Evolutionary conservation across 169 alveolate genomes (phyloP), one percentile per base, ranked within the genome.

Genomic region (Plasmodium malariae): DNA sequence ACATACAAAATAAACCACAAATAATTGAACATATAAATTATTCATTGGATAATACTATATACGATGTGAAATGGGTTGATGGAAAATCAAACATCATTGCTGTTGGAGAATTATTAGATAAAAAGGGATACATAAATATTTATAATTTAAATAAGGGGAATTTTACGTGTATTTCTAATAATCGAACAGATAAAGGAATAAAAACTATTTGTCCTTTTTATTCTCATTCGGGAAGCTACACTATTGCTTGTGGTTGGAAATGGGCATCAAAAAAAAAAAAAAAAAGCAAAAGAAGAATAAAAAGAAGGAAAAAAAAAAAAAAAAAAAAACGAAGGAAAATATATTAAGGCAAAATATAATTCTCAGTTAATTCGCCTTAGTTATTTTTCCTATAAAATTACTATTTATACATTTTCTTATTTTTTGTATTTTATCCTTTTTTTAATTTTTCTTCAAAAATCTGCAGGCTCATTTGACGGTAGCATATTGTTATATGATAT

Each of bases 61-160:
- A 95, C 78, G 97, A 95, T 45, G 95, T 93, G 30, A 95, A 93
- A 86, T 97, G 98, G 98, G 95, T 97, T 19, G 97, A 97, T 17
- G 90, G 95, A 49, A 93, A 95, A 60, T 96, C 97, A 57, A 88
- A 95, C 80, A 89, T 95, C 60, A 93, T 94, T 11, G 92, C 96
- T 17, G 78, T 94, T 34, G 98, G 98, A 17, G 94, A 96, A 92
- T 78, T 94, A 26, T 96, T 97, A 3, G 88, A 94, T 67, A 97
- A 97, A 14, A 95, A 96, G 59, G 98, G 98, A 19, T 94, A 94
- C 32, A 93, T 95, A 76, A 91, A 95, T 91, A 88, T 97, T 37
- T 95, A 88, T 65, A 92, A 96, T 60, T 65, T 96, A 72, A 92
- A 94, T 55, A 93, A 95, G 88, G 96, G 96, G 14, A 91, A 94